Base-by-base conservation (phyloP, 1,139 yeast genomes). In the Taphrina communis region DNA sequence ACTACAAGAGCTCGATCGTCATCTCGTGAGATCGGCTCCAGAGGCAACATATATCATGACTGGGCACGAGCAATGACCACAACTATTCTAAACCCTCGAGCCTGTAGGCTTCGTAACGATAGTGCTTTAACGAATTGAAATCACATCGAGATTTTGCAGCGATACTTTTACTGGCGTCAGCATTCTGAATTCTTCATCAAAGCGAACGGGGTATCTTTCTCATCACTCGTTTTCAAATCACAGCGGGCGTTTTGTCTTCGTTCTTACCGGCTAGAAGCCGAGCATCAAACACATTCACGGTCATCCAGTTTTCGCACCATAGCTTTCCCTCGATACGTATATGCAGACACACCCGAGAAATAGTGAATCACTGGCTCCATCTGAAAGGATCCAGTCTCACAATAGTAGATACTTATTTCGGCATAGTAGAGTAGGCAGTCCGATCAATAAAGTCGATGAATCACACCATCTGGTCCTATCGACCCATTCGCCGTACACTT, bases 1-100 rank as follows among this genome's bases (percentile, higher is more conserved):
- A 46, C 25, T 58, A 58, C 62, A 58, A 58, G 53, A 58, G 62
- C 42, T 42, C 53, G 31, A 42, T 58, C 50, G 36, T 39, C 42
- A 14, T 56, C 17, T 21, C 60, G 17, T 56, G n/a, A n/a, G 1
- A 7, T n/a, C 19, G 19, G n/a, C 48, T 12, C 19, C 4, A 25
- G 31, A 25, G 31, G 31, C 31, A 25, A 4, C 31, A 25, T 25
- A 4, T 2, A 25, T 2, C 31, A 25, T 25, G 31, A 25, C 31
- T 25, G 31, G 31, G 31, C 31, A 25, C 31, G 31, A 25, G 31
- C 31, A 25, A 25, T 2, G 4, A 25, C 2, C 31, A 25, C 31
- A 25, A 25, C 31, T 4, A 25, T 25, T 25, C 31, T 4, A 25
- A 2, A 2, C 31, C 31, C 4, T 25, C 31, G 31, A 25, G 31